A percentile compares a stretch with the other conserved stretches of the same genome.
Conservation (phyloP, 495 filamentous ascomycete species). For the Penicillium subrubescens region DNA sequence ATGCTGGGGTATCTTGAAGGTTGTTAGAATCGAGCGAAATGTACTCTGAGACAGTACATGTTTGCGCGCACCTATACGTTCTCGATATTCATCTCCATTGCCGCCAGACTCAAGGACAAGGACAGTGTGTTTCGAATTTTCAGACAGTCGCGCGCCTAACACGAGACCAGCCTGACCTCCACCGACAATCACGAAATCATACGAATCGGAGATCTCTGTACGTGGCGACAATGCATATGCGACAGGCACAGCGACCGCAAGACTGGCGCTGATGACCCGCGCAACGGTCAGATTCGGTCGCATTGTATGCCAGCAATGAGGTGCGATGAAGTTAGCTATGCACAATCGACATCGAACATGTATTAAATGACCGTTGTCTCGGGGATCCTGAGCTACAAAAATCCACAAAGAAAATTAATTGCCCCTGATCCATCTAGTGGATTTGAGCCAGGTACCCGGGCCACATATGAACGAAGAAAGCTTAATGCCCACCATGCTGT, state of each 20-base stretch:
- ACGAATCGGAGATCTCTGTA: constrained; percentile 33
- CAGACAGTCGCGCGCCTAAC: constrained; percentile 26
- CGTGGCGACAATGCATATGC: constrained; percentile 29
- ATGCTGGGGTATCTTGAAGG: constrained; percentile 33
- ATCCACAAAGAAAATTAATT: not conserved
- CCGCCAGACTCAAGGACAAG: constrained; percentile 49
- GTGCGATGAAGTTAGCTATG: not conserved
- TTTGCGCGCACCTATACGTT: constrained; percentile 31
- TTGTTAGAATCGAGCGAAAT: not conserved
- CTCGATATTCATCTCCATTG: constrained; percentile 37
- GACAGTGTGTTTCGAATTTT: constrained; percentile 36
- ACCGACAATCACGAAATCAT: constrained; percentile 53
- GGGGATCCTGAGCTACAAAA: not conserved
- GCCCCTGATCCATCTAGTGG: not conserved
- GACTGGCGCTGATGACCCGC: constrained; percentile 3
- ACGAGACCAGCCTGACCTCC: constrained; percentile 44
- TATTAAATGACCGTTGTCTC: not conserved
- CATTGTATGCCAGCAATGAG: constrained; percentile 3
- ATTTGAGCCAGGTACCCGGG: constrained; percentile 1
- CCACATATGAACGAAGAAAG: not conserved
- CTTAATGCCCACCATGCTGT: constrained; percentile 1
- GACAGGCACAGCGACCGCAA: constrained; percentile 8
- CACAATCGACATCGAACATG: not conserved
- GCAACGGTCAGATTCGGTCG: not conserved
- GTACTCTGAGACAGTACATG: not conserved